Conservation (phyloP, 2,329 filamentous ascomycete genomes). For the Tympanopsis confertula region DNA sequence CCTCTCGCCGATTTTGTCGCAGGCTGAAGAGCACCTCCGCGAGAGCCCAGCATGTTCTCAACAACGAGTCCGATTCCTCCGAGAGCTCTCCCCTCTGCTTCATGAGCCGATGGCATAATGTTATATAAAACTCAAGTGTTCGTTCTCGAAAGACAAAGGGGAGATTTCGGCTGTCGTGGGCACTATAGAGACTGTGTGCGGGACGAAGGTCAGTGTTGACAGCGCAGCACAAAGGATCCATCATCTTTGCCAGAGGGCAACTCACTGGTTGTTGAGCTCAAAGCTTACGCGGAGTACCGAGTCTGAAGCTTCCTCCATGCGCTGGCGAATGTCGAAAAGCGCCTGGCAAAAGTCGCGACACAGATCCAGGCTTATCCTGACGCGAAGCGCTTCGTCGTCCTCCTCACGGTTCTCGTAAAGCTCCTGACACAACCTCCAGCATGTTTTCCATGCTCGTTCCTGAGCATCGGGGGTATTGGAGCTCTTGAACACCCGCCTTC, state of each 20-base stretch:
- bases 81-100: slow-evolving; percentile 72
- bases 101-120: slow-evolving; percentile 89
- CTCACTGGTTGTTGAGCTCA: slow-evolving; percentile 81
- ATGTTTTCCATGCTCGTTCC: slow-evolving; percentile 84
- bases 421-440: slow-evolving; percentile 84
- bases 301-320: slow-evolving; percentile 68
- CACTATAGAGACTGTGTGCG: slow-evolving; percentile 64
- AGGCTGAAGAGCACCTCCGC: slow-evolving; percentile 90
- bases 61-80: slow-evolving; percentile 72
- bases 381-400: slow-evolving; percentile 50
- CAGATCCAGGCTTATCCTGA: slow-evolving; percentile 68
- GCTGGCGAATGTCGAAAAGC: slow-evolving; percentile 73
- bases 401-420: slow-evolving; percentile 75
- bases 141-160: slow-evolving; percentile 81
- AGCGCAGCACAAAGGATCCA: background rate
- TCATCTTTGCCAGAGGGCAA: slow-evolving; percentile 1
- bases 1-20: slow-evolving; percentile 49
- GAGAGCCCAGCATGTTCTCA: slow-evolving; percentile 78
- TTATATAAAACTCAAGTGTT: slow-evolving; percentile 89
- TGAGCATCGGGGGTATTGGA: slow-evolving; percentile 66
- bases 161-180: slow-evolving; percentile 66
- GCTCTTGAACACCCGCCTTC: slow-evolving; percentile 66
- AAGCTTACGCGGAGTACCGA: slow-evolving; percentile 86
- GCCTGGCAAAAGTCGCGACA: slow-evolving; percentile 88
- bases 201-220: background rate